These are phyloP conservation scores for Zymoseptoria crescenta DNA, from an alignment of 2,329 filamentous ascomycete genomes.

Conservation along the genomic window DNA sequence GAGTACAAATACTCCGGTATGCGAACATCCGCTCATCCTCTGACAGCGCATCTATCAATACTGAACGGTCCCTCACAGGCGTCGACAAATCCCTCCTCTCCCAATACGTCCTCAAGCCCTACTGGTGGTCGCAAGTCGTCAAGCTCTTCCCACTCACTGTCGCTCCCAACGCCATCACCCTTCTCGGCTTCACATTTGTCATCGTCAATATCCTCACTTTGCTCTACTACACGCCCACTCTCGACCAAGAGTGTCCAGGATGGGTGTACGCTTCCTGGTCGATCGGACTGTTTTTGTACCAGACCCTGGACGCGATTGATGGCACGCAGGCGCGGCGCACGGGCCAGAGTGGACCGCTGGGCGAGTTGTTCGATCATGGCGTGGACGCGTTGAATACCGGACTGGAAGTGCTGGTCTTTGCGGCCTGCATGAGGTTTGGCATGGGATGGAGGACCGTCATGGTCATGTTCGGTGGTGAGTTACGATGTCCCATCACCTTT, in stretches of 20 bases:
- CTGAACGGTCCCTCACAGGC: conserved; percentile 29
- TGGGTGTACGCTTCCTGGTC: conserved; percentile 97
- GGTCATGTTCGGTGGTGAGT: conserved; percentile 70
- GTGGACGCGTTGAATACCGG: conserved; percentile 95
- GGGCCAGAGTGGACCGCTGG: conserved; percentile 82
- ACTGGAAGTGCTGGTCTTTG: conserved; percentile 88
- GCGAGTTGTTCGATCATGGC: conserved; percentile 94
- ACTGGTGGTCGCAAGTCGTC: conserved; percentile 93
- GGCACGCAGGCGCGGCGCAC: conserved; percentile 90
- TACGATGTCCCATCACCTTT: neutral
- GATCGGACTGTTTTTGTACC: conserved; percentile 83
- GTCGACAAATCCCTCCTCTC: conserved; percentile 87
- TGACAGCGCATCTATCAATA: neutral
- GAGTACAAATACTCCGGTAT: conserved; percentile 74
- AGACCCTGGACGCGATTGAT: conserved; percentile 97
- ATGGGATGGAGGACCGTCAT: conserved; percentile 85
- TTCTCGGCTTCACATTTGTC: conserved; percentile 84
- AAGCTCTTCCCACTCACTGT: conserved; percentile 91
- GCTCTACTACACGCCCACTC: conserved; percentile 89
- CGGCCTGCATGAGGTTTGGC: conserved; percentile 84
- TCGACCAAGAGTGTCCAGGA: conserved; percentile 84
- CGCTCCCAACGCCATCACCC: conserved; percentile 72
- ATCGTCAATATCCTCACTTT: conserved; percentile 82
- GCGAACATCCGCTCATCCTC: neutral
- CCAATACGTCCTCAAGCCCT: conserved; percentile 92